A percentile compares a stretch with the other conserved stretches of the same genome.
phyloP scores from a whole-genome alignment of 2,329 filamentous ascomycete genomes.

The Trichoderma polysporum region DNA sequence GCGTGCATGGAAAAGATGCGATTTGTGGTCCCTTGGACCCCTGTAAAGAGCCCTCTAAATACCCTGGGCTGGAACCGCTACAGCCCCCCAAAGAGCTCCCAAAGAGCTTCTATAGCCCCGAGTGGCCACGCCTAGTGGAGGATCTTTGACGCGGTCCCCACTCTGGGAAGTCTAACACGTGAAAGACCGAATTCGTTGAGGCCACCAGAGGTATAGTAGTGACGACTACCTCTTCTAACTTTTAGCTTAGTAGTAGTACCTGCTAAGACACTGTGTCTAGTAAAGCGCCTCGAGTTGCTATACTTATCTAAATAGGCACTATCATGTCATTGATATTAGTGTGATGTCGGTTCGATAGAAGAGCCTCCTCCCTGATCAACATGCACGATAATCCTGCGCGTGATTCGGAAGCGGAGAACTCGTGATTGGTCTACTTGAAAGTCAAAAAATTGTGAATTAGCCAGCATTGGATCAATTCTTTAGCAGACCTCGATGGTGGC shows the following conservation, averaged over 20 bases:
- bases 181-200: constrained; percentile 19
- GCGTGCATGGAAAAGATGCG: constrained; percentile 21
- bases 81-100: constrained; percentile 9
- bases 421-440: neutral
- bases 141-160: constrained; percentile 7
- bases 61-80: constrained; percentile 21
- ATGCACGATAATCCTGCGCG: constrained; percentile 6
- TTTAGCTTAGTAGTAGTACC: neutral
- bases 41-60: constrained; percentile 20
- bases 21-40: constrained; percentile 12
- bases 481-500: neutral
- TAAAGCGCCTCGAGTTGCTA: neutral
- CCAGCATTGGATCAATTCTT: neutral
- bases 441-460: neutral
- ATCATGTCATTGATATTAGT: neutral
- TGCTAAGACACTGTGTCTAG: neutral
- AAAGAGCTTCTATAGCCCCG: constrained; percentile 2
- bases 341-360: neutral
- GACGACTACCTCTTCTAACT: too few relatives aligned
- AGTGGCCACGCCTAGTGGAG: neutral
- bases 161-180: constrained; percentile 18
- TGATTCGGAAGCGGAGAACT: neutral
- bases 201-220: too few relatives aligned
- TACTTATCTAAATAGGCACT: neutral
- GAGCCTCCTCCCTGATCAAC: constrained; percentile 3